Evolutionary conservation across 1,284 basidiomycete species (phyloP), one percentile per base, ranked within the genome.

Genomic region (Afroboletus lepidellus): DNA sequence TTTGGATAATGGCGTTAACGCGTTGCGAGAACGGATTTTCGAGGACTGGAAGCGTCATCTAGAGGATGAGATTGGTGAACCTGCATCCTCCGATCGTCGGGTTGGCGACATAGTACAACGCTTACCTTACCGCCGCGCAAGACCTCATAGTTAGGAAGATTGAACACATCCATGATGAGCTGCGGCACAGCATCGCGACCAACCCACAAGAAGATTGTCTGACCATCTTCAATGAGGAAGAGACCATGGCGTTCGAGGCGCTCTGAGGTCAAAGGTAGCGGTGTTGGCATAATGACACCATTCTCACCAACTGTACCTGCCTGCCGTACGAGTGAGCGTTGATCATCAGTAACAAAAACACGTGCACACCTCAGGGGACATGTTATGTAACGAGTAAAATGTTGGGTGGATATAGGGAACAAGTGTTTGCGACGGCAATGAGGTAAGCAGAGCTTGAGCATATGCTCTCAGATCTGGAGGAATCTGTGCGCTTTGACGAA

Each of bases 201-300:
- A 48, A 99, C 83, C 91, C 94, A 99, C 41, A 99, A 78, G 85
- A 99, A 98, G 63, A 99, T 91, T 43, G 92, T 95, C 73, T 98
- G 97, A 0, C 92, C 92, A 69, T 99, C 95, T 71, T 99, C 97
- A 60, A 99, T 96, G 57, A 99, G 73, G 83, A 90, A 98, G 48
- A 99, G 78, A 48, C 97, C 97, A 65, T 99, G 95, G 50, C 95
- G 79, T 72, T 98, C 95, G 48, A 99, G 78, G 37, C 92, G 79
- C 72, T 99, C 97, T 32, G 92, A 94, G 0, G 94, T 94, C 53
- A 95, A 80, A 46, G 96, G 96, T 29, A 98, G 77, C n/a, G 91
- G 83, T 8, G 84, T 81, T 0, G 94, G 94, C 70, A 97, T 75
- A 55, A 94, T 83, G 23, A 95, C 77, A 47, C 92, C 92, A 2